Base-by-base conservation (phyloP, 2,329 filamentous ascomycete species). In the Colletotrichum magnum region DNA sequence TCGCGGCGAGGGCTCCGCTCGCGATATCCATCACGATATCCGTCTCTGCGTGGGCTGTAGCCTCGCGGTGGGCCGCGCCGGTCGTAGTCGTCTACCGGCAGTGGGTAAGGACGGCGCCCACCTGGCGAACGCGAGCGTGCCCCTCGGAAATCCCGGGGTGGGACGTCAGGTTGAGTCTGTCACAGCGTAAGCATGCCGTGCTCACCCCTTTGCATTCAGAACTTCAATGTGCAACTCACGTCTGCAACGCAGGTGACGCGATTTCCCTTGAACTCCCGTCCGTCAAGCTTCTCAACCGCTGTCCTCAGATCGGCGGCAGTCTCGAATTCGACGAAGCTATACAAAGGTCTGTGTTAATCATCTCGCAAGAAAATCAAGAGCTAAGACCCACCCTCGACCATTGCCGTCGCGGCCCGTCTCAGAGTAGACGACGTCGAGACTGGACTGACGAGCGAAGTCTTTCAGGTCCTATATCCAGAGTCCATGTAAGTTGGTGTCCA, bases 381-480 rank as follows among this genome's bases (percentile, higher is more conserved):
- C 10, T 43, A 5, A 43, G 5, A 86, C 92, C 83, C 83, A 97
- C 94, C 95, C 95, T 89, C 93, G 94, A 74, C 94, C 94, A 80
- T 97, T 94, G 74, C 92, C 93, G 79, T 97, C 95, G 77, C 95
- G 94, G 76, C 92, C 92, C 70, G 97, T 97, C 85, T 99, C 96
- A 73, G 95, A 98, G 82, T 97, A 99, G 77, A 99, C 96, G 74
- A 99, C 96, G 81, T 98, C 96, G 82, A 97, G 89, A 82, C 94
- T 94, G 81, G 95, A 97, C 82, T 97, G 94, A 80, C 96, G 94
- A 72, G 96, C 96, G 84, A 99, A 99, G 82, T 99, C 96, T 93
- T 99, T 99, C 63, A 99, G 91, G 84, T 99, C 96, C 96, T 99
- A 94, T 85, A 91, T 86, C 88, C 88, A 90, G 87, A 88, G 83